These are phyloP conservation scores for Perkinsus marinus DNA, from an alignment of 169 alveolate genomes.

Conservation along the genomic window DNA sequence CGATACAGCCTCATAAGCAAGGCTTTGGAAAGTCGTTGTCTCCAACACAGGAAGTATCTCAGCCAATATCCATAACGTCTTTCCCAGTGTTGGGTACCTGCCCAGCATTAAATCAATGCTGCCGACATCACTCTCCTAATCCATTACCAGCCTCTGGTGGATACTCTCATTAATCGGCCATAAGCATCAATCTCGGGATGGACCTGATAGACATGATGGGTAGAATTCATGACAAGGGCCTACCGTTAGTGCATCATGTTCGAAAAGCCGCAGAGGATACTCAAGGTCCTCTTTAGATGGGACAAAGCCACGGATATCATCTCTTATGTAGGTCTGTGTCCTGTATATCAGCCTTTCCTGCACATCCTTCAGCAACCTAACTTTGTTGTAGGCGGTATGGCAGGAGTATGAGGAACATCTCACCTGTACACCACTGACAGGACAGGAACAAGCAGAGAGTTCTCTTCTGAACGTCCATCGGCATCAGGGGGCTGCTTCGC, in stretches of 20 bases:
- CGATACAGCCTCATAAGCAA: background rate
- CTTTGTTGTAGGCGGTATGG: background rate
- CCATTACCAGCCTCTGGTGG: background rate
- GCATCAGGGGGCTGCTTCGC: background rate
- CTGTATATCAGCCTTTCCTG: conserved; percentile 5
- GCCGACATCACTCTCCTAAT: background rate
- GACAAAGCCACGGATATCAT: background rate
- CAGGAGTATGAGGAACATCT: background rate
- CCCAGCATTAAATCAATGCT: background rate
- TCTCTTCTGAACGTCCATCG: background rate
- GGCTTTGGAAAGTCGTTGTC: background rate
- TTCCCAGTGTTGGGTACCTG: background rate
- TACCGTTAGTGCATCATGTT: background rate
- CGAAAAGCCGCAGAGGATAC: background rate
- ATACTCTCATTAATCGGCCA: background rate
- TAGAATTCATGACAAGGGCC: background rate
- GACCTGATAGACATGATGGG: background rate
- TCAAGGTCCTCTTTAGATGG: background rate
- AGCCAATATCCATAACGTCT: background rate
- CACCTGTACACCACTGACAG: background rate
- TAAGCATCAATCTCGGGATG: background rate
- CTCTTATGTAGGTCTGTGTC: background rate
- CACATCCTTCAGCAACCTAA: background rate
- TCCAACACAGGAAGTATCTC: background rate
- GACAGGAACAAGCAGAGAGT: background rate